These are phyloP conservation scores for Myxozyma nipponensis DNA, from an alignment of 805 yeast species.

Conservation along the genomic window DNA sequence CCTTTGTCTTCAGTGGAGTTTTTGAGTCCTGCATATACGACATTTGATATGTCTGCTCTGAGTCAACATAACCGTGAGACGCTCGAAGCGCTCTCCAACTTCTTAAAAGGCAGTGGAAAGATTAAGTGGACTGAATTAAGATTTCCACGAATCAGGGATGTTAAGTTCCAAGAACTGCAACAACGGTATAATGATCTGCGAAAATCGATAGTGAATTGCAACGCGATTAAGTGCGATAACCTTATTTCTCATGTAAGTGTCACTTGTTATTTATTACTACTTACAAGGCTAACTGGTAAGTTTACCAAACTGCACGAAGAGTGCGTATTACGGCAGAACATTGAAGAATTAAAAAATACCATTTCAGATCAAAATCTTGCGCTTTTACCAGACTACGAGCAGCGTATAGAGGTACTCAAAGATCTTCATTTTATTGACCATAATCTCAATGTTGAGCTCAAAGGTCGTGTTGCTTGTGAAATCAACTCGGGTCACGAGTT, in stretches of 20 bases:
- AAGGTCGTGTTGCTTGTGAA: conserved; percentile 94
- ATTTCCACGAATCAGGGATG: conserved; percentile 45
- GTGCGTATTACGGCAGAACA: conserved; percentile 46
- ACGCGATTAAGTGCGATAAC: conserved; percentile 39
- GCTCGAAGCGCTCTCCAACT: conserved; percentile 6
- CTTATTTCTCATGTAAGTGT: conserved; percentile 21
- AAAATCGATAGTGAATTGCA: conserved; percentile 34
- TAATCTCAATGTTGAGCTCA: conserved; percentile 66
- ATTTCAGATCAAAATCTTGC: conserved; percentile 87
- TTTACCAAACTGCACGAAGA: conserved; percentile 44
- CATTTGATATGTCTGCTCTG: conserved; percentile 10
- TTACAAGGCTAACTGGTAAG: conserved; percentile 2
- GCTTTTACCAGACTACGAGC: conserved; percentile 88
- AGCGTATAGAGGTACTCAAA: conserved; percentile 72
- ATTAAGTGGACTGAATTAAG: conserved; percentile 4
- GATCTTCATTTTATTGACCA: conserved; percentile 78
- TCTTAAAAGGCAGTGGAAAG: background rate
- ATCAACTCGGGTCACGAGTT: conserved; percentile 88
- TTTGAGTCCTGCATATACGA: conserved; percentile 39
- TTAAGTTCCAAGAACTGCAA: conserved; percentile 40
- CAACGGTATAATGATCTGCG: conserved; percentile 40
- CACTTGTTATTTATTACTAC: background rate
- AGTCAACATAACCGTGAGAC: conserved; percentile 6
- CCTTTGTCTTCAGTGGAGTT: conserved; percentile 45
- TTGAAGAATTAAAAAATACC: conserved; percentile 53